Evolutionary conservation across 805 yeast species (phyloP).

Genomic region (Sugiyamaella lignohabitans): DNA sequence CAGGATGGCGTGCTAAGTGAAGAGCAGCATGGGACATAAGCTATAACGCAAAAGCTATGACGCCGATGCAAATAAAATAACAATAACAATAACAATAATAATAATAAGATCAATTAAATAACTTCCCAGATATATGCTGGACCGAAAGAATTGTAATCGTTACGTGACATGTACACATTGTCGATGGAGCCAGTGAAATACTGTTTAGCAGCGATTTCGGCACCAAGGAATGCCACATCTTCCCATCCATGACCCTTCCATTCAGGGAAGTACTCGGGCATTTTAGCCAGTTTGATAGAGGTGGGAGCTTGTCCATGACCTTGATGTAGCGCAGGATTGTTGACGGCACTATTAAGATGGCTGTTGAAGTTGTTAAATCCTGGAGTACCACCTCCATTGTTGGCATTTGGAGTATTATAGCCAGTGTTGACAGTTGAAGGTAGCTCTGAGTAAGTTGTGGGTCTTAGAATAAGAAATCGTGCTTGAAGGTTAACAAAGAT

Average conservation of each 20-base stretch:
- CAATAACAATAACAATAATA: neutral
- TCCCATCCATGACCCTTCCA: constrained; percentile 82
- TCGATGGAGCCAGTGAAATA: constrained; percentile 60
- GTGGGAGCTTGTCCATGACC: constrained; percentile 69
- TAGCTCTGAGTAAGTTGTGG: constrained; percentile 33
- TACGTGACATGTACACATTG: constrained; percentile 59
- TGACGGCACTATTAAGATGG: neutral
- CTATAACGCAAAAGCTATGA: neutral
- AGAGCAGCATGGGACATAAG: neutral
- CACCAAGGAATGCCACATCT: constrained; percentile 76
- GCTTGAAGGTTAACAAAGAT: constrained; percentile 51
- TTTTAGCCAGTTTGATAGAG: constrained; percentile 57
- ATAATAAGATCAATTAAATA: constrained; percentile 5
- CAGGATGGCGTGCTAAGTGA: too few relatives aligned
- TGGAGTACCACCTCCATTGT: constrained; percentile 21
- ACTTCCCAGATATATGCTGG: constrained; percentile 77
- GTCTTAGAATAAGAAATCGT: constrained; percentile 44
- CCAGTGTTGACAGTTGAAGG: constrained; percentile 33
- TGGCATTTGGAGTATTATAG: constrained; percentile 28
- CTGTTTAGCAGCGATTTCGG: constrained; percentile 81
- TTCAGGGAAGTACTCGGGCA: constrained; percentile 90
- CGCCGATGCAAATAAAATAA: too few relatives aligned
- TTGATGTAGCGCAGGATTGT: constrained; percentile 14
- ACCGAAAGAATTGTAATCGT: constrained; percentile 69
- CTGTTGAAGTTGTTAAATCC: constrained; percentile 8